phyloP scores from a whole-genome alignment of 345 rosid genomes.

The Psidium guajava region DNA sequence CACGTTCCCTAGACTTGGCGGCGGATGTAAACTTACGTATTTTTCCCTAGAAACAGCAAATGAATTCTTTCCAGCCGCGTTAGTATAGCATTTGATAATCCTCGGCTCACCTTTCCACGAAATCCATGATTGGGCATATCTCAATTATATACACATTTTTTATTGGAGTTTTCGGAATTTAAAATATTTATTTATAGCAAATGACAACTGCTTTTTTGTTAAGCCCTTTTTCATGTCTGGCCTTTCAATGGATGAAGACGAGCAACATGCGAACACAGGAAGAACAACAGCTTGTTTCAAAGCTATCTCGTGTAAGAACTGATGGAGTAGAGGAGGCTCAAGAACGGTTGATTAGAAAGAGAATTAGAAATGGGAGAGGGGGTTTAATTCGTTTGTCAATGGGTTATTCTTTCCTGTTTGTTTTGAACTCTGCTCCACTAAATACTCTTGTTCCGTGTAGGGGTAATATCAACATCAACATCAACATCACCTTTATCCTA shows the following conservation, averaged over 20 bases:
- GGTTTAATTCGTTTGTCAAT: background rate
- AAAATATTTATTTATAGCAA: background rate
- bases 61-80: background rate
- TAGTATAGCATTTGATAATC: background rate
- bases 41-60: background rate
- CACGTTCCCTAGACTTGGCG: background rate
- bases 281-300: background rate
- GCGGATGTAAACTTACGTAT: background rate
- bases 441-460: too few species aligned
- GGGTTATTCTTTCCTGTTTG: too few species aligned
- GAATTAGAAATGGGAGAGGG: background rate
- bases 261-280: background rate
- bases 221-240: background rate
- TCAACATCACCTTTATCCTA: too few species aligned
- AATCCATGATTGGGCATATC: background rate
- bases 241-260: background rate
- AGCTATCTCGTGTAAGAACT: background rate
- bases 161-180: background rate
- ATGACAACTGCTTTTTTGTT: background rate
- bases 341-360: background rate
- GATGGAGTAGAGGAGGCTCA: background rate
- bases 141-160: background rate
- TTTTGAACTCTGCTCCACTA: too few species aligned
- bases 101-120: background rate
- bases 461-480: too few species aligned